Percentiles rank a stretch among this genome's conserved stretches.
These are phyloP conservation scores for Cystoderma amianthinum DNA, from an alignment of 768 basidiomycete species.

Conservation along the genomic window DNA sequence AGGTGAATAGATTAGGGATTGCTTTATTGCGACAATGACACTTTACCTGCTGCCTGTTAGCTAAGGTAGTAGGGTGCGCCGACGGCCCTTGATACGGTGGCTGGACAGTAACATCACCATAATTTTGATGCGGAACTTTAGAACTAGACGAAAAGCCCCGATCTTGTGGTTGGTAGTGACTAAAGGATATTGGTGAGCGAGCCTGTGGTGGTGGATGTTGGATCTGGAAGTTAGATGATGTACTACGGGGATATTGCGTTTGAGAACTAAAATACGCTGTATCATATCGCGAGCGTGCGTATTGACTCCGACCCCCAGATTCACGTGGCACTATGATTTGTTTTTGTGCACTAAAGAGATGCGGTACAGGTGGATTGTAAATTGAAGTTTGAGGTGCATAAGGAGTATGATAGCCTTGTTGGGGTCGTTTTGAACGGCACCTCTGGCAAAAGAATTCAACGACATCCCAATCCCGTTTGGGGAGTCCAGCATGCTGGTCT, in stretches of 20 bases:
- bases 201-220: neutral
- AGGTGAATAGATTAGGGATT: constrained; percentile 3
- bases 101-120: too few relatives aligned
- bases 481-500: constrained; percentile 57
- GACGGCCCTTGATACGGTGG: too few relatives aligned
- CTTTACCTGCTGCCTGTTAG: too few relatives aligned
- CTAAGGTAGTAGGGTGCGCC: too few relatives aligned
- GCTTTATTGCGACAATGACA: constrained; percentile 8
- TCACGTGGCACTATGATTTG: too few relatives aligned
- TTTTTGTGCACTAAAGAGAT: too few relatives aligned
- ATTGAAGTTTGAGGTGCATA: too few relatives aligned
- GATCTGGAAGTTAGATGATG: neutral
- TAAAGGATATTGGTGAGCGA: constrained; percentile 27
- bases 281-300: neutral
- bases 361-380: too few relatives aligned
- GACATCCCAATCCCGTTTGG: constrained; percentile 75
- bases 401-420: too few relatives aligned
- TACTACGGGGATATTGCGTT: neutral
- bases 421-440: constrained; percentile 40
- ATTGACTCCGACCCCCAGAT: too few relatives aligned
- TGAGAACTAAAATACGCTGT: too few relatives aligned
- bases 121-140: constrained; percentile 13
- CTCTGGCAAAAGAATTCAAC: constrained; percentile 74
- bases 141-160: constrained; percentile 23
- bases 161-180: constrained; percentile 40